Base-by-base conservation (phyloP, 345 rosid species). In the Melaleuca alternifolia region DNA sequence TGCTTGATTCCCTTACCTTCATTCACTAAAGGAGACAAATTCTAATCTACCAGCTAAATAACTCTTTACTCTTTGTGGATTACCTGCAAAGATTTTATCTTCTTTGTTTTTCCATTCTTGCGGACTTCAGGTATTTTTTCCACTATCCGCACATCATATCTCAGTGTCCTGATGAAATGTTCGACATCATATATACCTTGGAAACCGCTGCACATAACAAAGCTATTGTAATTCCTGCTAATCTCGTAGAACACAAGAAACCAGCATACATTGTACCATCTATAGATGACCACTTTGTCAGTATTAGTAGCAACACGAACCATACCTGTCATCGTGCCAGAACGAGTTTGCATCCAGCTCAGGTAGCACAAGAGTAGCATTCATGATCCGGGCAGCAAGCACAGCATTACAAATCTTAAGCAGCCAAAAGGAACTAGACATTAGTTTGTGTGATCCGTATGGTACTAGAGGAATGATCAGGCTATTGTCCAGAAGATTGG, bases 301-400 rank as follows among this genome's bases (percentile, higher is more conserved):
- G 13, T 71, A 71, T 18, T 30, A 16, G 77, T 15, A 30, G 28
- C 53, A 81, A 85, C 30, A 85, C 12, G 9, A 82, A 44, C 20
- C 46, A 86, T 94, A 97, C 99, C 97, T 97, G 89, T 94, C 98
- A 91, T 97, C 99, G 86, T 92, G 99, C 99, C 99, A 96, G 90
- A 95, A 97, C 88, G 99, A 95, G 94, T 97, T 97, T 71, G 98
- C 99, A 88, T 97, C 99, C 92, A 96, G 89, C 91, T 96, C 99
- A 51, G 99, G 99, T 82, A 97, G 88, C 90, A 97, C 98, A 81
- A 97, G 99, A 7, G 98, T 95, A 85, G 99, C 99, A 92, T 97
- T 97, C 99, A 97, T 94, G 91, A 97, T 96, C 88, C 99, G 92
- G 41, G 99, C 99, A 90, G 99, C 99, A 91, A 97, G 99, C 88